Evolutionary conservation across 768 basidiomycete genomes (phyloP), one percentile per base, ranked within the genome.

Genomic region (Boletus edulis): DNA sequence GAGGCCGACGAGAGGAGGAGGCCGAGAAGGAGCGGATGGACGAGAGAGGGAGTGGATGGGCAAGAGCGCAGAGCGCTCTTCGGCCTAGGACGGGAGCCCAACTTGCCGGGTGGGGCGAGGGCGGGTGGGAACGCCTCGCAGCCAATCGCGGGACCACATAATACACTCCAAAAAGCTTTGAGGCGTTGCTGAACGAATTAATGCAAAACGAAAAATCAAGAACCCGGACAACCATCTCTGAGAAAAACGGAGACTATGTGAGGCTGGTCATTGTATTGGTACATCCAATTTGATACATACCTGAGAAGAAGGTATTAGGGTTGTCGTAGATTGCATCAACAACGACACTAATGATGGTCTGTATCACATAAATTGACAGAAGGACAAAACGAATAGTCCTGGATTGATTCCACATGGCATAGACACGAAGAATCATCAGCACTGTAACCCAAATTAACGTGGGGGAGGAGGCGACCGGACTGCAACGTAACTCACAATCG

Each of bases 401-500:
- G 20, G 46, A 48, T 27, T 5, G 13, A 27, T 48, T 38, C 46
- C 46, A 48, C 15, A 48, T 37, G n/a, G 46, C 35, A 11, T 38
- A 48, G 3, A 38, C 46, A 2, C 46, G 46, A 4, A 48, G 22
- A 6, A 60, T 52, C 52, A 60, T 60, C 17, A 55, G 14, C 5
- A 39, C 59, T 60, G 9, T 29, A 29, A 18, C 22, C 38, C n/a
- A 13, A 15, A 39, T 39, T n/a, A 39, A n/a, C 2, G 18, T 7
- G 2, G n/a, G 8, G 38, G 38, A 9, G 9, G 7, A 29, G 2
- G 27, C 27, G 27, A 29, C 27, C 1, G 8, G 27, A 27, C 14
- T 14, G 5, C 13, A 7, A 34, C 5, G 0, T 5, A 29, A 54
- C 59, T 51, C 31, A 59, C 59, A 14, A 17, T 60, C 47, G 8